Percentiles rank a stretch among this genome's conserved stretches.
Conservation (phyloP, 208 protist species). For the Acanthamoeba lenticulata region DNA sequence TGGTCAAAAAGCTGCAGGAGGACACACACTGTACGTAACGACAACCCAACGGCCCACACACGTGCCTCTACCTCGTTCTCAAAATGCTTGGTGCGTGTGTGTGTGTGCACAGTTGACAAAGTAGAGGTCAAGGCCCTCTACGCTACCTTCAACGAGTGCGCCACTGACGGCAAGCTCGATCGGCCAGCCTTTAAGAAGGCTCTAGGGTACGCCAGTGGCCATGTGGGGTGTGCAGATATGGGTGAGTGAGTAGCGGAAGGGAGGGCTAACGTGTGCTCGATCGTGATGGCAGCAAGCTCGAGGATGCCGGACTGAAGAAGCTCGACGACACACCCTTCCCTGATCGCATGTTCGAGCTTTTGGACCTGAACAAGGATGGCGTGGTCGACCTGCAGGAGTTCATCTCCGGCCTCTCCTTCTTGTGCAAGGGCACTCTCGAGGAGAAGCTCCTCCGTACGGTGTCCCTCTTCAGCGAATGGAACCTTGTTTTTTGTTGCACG, state of each 20-base stretch:
- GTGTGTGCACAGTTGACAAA: conserved; percentile 70
- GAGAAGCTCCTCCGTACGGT: conserved; percentile 76
- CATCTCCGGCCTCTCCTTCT: conserved; percentile 76
- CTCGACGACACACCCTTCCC: conserved; percentile 78
- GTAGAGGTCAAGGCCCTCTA: conserved; percentile 78
- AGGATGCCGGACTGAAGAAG: conserved; percentile 74
- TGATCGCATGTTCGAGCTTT: conserved; percentile 74
- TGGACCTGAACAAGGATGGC: conserved; percentile 75
- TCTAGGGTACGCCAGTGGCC: conserved; percentile 28
- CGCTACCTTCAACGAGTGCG: conserved; percentile 70
- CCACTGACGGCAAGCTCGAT: conserved; percentile 70
- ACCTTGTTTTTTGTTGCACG: too few species aligned
- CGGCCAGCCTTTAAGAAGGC: conserved; percentile 67
- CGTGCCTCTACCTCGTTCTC: neutral
- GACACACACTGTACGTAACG: conserved; percentile 28
- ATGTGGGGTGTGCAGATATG: neutral
- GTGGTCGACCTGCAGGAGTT: conserved; percentile 80
- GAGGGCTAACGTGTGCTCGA: too few species aligned
- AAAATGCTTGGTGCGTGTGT: neutral
- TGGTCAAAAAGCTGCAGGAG: conserved; percentile 36
- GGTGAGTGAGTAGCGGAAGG: too few species aligned
- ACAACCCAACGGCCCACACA: neutral
- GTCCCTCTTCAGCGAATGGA: too few species aligned
- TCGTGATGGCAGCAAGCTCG: conserved; percentile 40
- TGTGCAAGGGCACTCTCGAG: conserved; percentile 76